Evolutionary conservation across 2,329 filamentous ascomycete species (phyloP).

Genomic region (Cercospora nicotianae): DNA sequence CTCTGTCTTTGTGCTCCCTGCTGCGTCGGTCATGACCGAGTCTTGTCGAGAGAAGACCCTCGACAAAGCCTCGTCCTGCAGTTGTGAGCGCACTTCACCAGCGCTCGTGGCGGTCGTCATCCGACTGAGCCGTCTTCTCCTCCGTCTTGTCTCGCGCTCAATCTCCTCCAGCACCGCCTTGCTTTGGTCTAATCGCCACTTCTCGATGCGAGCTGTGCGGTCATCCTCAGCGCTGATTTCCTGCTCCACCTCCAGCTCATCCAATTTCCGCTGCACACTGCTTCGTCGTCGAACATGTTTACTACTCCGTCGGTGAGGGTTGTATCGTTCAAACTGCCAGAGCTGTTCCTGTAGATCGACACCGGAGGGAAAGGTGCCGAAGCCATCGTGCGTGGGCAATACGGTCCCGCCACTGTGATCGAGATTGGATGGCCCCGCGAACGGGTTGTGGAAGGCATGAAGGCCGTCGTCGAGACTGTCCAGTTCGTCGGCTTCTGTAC

Average conservation of each 20-base stretch:
- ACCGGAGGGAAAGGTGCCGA: conserved; percentile 71
- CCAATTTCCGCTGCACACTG: conserved; percentile 58
- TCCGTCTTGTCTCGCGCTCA: conserved; percentile 71
- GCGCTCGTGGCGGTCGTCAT: conserved; percentile 42
- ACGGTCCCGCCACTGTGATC: conserved; percentile 65
- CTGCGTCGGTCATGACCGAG: conserved; percentile 29
- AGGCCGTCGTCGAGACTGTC: conserved; percentile 93
- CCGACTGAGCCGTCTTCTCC: conserved; percentile 63
- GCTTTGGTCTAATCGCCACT: conserved; percentile 90
- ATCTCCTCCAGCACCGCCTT: conserved; percentile 82
- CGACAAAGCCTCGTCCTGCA: conserved; percentile 25
- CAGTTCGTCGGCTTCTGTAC: conserved; percentile 54
- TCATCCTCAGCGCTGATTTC: conserved; percentile 64
- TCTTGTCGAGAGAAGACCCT: conserved; percentile 26
- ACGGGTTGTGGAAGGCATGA: conserved; percentile 74
- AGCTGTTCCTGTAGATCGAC: conserved; percentile 73
- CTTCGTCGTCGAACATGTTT: conserved; percentile 56
- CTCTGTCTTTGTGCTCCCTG: conserved; percentile 30
- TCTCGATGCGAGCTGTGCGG: conserved; percentile 79
- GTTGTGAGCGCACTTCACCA: conserved; percentile 14
- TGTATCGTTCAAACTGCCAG: conserved; percentile 85
- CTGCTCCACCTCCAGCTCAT: conserved; percentile 54
- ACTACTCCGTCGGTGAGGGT: conserved; percentile 62
- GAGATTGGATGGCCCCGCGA: conserved; percentile 48
- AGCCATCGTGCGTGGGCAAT: conserved; percentile 86